These are phyloP conservation scores for Penicillium sp. DNA, from an alignment of 2,329 filamentous ascomycete genomes.

Conservation along the genomic window DNA sequence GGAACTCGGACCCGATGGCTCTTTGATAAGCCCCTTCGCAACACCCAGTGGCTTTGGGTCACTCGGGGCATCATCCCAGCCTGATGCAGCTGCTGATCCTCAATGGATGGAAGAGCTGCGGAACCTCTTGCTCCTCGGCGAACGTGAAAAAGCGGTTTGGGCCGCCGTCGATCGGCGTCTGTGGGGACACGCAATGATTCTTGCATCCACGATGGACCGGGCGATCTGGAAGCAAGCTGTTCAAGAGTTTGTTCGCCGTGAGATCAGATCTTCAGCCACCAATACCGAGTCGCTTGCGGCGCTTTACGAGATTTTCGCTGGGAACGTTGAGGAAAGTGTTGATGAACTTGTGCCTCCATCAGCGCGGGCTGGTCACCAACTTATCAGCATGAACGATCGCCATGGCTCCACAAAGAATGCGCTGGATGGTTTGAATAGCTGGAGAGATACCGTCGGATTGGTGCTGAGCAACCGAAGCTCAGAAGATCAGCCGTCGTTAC, in stretches of 20 bases:
- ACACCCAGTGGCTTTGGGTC: constrained; percentile 43
- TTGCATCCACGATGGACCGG: constrained; percentile 75
- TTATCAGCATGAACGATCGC: constrained; percentile 72
- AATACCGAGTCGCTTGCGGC: constrained; percentile 87
- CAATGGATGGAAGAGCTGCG: constrained; percentile 71
- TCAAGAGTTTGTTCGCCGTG: constrained; percentile 92
- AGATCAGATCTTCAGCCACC: constrained; percentile 78
- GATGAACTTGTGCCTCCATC: constrained; percentile 94
- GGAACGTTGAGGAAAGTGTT: constrained; percentile 90
- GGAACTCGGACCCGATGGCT: constrained; percentile 30
- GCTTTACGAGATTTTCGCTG: constrained; percentile 89
- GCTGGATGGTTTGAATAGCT: constrained; percentile 84
- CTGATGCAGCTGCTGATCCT: constrained; percentile 68
- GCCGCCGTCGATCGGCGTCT: constrained; percentile 86
- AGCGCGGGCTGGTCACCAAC: constrained; percentile 85
- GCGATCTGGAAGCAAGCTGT: constrained; percentile 86
- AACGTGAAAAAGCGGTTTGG: constrained; percentile 92
- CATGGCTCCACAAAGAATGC: constrained; percentile 67
- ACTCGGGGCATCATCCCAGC: constrained; percentile 43
- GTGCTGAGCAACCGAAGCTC: constrained; percentile 84
- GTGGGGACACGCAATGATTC: constrained; percentile 95
- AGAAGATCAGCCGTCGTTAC: constrained; percentile 75
- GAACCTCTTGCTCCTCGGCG: constrained; percentile 71
- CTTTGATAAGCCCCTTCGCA: constrained; percentile 25
- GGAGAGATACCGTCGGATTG: constrained; percentile 85